These are phyloP conservation scores for Candida corydali DNA, from an alignment of 805 yeast species.

Conservation along the genomic window DNA sequence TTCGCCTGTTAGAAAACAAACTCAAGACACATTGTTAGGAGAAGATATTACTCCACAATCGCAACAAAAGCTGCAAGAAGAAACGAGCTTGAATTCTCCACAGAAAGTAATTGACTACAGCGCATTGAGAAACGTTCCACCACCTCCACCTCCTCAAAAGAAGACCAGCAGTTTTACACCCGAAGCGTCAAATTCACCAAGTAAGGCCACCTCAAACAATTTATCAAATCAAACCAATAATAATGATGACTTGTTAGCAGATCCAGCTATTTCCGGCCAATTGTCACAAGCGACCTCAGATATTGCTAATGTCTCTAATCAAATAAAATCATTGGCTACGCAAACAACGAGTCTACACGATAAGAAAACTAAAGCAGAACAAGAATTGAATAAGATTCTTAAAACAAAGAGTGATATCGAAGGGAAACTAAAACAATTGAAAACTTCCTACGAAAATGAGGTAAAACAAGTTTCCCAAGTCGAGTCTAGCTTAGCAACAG, in stretches of 20 bases:
- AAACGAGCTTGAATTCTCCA: slow-evolving; percentile 24
- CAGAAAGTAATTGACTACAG: slow-evolving; percentile 41
- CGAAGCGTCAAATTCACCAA: slow-evolving; percentile 11
- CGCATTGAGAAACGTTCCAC: slow-evolving; percentile 47
- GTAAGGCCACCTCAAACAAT: background rate
- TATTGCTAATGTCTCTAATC: slow-evolving; percentile 81
- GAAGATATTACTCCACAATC: slow-evolving; percentile 23
- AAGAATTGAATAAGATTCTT: slow-evolving; percentile 67
- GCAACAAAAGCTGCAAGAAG: slow-evolving; percentile 22
- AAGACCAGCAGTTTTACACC: slow-evolving; percentile 5
- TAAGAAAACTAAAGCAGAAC: slow-evolving; percentile 70
- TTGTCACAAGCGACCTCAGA: slow-evolving; percentile 79
- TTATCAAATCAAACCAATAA: slow-evolving; percentile 15
- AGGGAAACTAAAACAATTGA: slow-evolving; percentile 60
- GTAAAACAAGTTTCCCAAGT: slow-evolving; percentile 70
- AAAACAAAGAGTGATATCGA: slow-evolving; percentile 69
- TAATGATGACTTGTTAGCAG: slow-evolving; percentile 53
- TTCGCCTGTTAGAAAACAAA: slow-evolving; percentile 14
- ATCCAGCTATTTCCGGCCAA: slow-evolving; percentile 59
- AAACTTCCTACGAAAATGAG: slow-evolving; percentile 73
- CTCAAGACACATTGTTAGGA: slow-evolving; percentile 26
- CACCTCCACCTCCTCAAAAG: slow-evolving; percentile 30
- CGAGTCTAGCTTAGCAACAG: slow-evolving; percentile 54
- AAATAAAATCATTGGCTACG: slow-evolving; percentile 69
- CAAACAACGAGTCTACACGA: slow-evolving; percentile 71